Evolutionary conservation across 306 rosid species (phyloP).

Genomic region (Dryas drummondii): DNA sequence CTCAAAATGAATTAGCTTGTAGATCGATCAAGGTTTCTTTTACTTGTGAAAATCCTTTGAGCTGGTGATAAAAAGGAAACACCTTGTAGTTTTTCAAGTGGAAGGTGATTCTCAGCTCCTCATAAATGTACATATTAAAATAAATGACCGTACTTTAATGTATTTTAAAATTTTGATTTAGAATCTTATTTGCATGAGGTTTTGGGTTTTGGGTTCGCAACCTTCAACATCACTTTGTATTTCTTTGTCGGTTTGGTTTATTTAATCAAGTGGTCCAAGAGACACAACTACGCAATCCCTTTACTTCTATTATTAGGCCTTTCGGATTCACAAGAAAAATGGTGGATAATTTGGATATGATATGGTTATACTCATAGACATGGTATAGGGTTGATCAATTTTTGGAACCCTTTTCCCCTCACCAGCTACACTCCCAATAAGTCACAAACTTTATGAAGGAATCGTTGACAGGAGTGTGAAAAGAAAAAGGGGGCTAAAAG

Average conservation of each 20-base stretch:
- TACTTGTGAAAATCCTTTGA: not conserved
- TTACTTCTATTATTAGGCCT: not conserved
- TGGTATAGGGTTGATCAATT: conserved; percentile 2
- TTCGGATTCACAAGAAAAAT: not conserved
- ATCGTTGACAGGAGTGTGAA: not conserved
- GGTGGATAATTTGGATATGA: not conserved
- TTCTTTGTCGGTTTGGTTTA: no score
- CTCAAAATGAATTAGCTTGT: not conserved
- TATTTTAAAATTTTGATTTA: no score
- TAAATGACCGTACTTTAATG: no score
- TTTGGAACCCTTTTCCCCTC: not conserved
- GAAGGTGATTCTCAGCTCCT: no score
- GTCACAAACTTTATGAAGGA: not conserved
- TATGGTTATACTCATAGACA: conserved; percentile 1
- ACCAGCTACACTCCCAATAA: not conserved
- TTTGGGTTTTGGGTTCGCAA: no score
- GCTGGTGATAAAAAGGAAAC: not conserved
- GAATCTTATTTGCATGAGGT: no score
- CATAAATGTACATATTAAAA: no score
- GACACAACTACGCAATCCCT: not conserved
- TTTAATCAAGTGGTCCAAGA: conserved; percentile 3
- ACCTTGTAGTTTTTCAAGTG: no score
- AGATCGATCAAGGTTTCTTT: not conserved
- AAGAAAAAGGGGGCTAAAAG: not conserved
- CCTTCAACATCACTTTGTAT: no score